phyloP scores from a whole-genome alignment of 495 filamentous ascomycete genomes.

The Xylaria nigripes region DNA sequence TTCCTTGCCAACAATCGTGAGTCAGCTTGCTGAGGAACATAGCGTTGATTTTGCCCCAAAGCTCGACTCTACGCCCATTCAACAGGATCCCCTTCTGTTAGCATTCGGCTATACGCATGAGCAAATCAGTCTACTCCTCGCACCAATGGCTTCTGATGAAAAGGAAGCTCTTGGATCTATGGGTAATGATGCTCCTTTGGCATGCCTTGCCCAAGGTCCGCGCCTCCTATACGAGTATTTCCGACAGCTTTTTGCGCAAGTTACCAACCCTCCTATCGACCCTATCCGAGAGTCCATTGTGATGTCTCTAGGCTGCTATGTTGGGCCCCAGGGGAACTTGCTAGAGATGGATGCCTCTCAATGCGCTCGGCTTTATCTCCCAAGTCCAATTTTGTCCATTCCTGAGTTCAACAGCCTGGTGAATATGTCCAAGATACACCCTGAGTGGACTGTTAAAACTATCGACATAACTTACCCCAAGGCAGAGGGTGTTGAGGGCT shows the following conservation, averaged over 20 bases:
- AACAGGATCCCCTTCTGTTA: constrained; percentile 76
- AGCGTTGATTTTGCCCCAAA: constrained; percentile 52
- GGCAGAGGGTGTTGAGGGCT: constrained; percentile 72
- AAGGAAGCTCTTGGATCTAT: constrained; percentile 99
- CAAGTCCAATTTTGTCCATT: constrained; percentile 85
- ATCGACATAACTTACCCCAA: constrained; percentile 98
- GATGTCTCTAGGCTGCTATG: constrained; percentile 97
- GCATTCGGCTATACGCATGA: constrained; percentile 97
- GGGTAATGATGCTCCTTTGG: constrained; percentile 96
- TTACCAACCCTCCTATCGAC: constrained; percentile 98
- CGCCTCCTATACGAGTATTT: constrained; percentile 97
- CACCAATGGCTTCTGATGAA: constrained; percentile 95
- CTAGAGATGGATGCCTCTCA: constrained; percentile 90
- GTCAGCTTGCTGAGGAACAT: constrained; percentile 21
- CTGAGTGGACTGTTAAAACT: constrained; percentile 82
- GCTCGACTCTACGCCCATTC: constrained; percentile 65
- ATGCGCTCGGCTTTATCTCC: constrained; percentile 77
- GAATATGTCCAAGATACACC: constrained; percentile 65
- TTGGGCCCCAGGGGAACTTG: constrained; percentile 94
- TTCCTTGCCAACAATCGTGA: constrained; percentile 63
- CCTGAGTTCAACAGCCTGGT: constrained; percentile 86
- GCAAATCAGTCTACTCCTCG: constrained; percentile 88
- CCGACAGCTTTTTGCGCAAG: constrained; percentile 96
- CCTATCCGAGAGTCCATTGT: constrained; percentile 97
- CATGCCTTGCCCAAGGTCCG: constrained; percentile 82